Percentiles rank a stretch among this genome's conserved stretches.
Evolutionary conservation across 306 rosid genomes (phyloP).

Genomic region (Quercus berberidifolia): DNA sequence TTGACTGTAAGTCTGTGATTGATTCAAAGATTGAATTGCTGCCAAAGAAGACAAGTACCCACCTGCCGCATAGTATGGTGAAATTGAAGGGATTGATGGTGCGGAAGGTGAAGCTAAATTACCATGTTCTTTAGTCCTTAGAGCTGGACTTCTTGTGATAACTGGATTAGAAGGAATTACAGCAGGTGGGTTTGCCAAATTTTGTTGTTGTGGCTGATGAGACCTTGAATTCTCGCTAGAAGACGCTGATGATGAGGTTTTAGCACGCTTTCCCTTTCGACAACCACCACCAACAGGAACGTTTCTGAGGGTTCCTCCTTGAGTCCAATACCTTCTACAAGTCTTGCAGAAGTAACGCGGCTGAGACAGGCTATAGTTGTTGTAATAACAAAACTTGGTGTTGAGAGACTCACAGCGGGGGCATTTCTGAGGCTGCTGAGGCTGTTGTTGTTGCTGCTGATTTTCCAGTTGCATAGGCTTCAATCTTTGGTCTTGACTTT

Average conservation of each 20-base stretch:
- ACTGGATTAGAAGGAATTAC: background rate
- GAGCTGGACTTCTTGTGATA: background rate
- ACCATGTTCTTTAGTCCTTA: constrained; percentile 3
- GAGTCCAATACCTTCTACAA: constrained; percentile 68
- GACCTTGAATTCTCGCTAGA: constrained; percentile 10
- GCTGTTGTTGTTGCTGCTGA: constrained; percentile 17
- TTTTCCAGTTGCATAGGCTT: background rate
- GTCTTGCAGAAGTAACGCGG: constrained; percentile 63
- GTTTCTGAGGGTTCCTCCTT: constrained; percentile 62
- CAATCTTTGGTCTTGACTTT: background rate
- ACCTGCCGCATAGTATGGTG: constrained; percentile 20
- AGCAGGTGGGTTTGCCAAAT: background rate
- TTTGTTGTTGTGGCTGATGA: constrained; percentile 13
- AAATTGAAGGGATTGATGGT: background rate
- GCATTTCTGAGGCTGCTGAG: constrained; percentile 40
- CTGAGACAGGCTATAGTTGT: constrained; percentile 62
- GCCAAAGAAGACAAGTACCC: constrained; percentile 42
- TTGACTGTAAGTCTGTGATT: constrained; percentile 17
- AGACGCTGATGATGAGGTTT: background rate
- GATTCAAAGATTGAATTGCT: constrained; percentile 28
- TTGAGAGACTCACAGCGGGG: constrained; percentile 58
- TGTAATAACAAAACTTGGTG: constrained; percentile 70
- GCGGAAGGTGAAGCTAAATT: constrained; percentile 4
- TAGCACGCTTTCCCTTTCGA: constrained; percentile 47
- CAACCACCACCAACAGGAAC: constrained; percentile 62